Base-by-base conservation (phyloP, 2,329 filamentous ascomycete species). In the Coniella vitis region DNA sequence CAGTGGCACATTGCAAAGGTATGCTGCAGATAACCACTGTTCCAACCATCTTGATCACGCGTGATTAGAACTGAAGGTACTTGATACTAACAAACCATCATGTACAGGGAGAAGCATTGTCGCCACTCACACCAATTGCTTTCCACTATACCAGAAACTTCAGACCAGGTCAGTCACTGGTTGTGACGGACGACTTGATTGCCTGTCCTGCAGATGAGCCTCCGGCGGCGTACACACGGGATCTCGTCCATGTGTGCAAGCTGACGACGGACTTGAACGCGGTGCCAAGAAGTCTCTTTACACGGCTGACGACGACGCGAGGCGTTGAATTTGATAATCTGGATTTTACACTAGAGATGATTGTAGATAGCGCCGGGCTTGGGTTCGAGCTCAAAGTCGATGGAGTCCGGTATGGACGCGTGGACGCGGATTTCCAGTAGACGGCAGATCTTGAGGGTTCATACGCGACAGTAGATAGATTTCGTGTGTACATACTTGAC, bases 101-200 rank as follows among this genome's bases (percentile, higher is more conserved):
- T n/a, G n/a, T n/a, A n/a, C n/a, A 86, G 82, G 86, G 84, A 50
- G 85, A 88, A 57, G 78, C 85, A 34, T 77, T 90, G 34, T 89
- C 84, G 7, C 83, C 86, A n/a, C 70, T 81, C 1, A 74, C 78
- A 1, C 86, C 87, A 0, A 84, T 90, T 51, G 85, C 84, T 2
- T 90, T 91, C 67, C 86, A 90, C 70, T 91, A 90, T 67, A 90
- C 87, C 3, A 83, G 87, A 53, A 91, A 90, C 65, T 91, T 91
- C 68, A 79, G 86, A 1, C 85, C 86, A 0, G 83, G 84, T 0
- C 87, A 90, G 65, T 86, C 83, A 0, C 75, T 90, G 7, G 67
- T 88, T 4, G 87, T 91, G 5, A 86, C 87, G 45, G 87, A 91
- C 64, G 86, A 91, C 58, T 70, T 91, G 34, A 87, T 90, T 52